Evolutionary conservation across 2,329 filamentous ascomycete genomes (phyloP).

Genomic region (Aureobasidium mangrovei): DNA sequence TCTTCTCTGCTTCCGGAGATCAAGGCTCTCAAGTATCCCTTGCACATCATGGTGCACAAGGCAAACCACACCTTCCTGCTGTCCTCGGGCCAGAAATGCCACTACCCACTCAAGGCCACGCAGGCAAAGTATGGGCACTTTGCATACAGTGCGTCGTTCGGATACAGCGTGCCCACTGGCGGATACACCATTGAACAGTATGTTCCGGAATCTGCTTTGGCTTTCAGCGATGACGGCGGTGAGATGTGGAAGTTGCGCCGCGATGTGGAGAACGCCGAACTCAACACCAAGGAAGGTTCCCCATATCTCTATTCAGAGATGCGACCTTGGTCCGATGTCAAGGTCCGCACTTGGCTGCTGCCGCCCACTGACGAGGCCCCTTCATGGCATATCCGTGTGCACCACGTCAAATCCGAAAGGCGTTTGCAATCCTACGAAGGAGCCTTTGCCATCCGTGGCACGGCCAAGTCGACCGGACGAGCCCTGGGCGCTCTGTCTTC

Average conservation of each 20-base stretch:
- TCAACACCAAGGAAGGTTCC: conserved; percentile 46
- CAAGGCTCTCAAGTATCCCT: conserved; percentile 56
- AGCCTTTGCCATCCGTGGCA: conserved; percentile 59
- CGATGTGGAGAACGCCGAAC: conserved; percentile 53
- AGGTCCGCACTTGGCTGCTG: conserved; percentile 55
- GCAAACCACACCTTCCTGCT: conserved; percentile 71
- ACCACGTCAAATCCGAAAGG: conserved; percentile 51
- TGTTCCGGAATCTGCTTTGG: conserved; percentile 65
- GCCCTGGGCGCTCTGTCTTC: conserved; percentile 36
- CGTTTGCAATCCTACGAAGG: conserved; percentile 65
- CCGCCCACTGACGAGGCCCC: conserved; percentile 50
- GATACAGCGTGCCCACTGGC: conserved; percentile 68
- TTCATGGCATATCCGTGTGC: conserved; percentile 62
- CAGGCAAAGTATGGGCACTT: conserved; percentile 77
- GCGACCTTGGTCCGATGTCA: conserved; percentile 62
- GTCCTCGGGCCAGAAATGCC: conserved; percentile 69
- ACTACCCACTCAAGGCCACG: conserved; percentile 72
- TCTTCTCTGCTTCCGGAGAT: conserved; percentile 45
- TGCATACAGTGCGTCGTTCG: conserved; percentile 67
- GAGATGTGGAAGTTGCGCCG: conserved; percentile 73
- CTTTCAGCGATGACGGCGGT: conserved; percentile 66
- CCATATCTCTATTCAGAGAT: conserved; percentile 61
- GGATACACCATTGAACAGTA: conserved; percentile 69
- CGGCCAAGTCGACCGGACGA: conserved; percentile 51
- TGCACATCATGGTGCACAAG: conserved; percentile 59